Percentiles rank a stretch among this genome's conserved stretches.
Evolutionary conservation across 2,329 filamentous ascomycete genomes (phyloP).

Genomic region (Sarocladiaceae sp.): DNA sequence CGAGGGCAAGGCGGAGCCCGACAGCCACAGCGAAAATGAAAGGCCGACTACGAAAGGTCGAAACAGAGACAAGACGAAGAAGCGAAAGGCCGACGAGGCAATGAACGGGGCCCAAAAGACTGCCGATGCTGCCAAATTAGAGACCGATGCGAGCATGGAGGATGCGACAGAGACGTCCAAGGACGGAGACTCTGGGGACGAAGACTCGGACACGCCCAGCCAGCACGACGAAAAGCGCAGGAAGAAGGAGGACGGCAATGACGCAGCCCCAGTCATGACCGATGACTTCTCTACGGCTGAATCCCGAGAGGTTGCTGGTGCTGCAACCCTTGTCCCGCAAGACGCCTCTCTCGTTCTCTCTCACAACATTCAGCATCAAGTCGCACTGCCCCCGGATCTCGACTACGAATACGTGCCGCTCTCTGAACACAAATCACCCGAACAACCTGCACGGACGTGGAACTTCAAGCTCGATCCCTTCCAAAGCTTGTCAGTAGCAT

Average conservation of each 20-base stretch:
- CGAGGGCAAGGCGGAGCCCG: conserved; percentile 51
- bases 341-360: conserved; percentile 77
- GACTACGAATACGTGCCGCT: conserved; percentile 96
- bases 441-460: conserved; percentile 77
- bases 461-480: conserved; percentile 95
- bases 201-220: conserved; percentile 39
- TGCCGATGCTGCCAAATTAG: conserved; percentile 14
- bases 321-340: conserved; percentile 61
- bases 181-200: conserved; percentile 25
- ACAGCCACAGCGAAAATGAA: conserved; percentile 40
- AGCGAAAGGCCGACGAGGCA: conserved; percentile 78
- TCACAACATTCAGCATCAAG: conserved; percentile 98
- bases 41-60: conserved; percentile 38
- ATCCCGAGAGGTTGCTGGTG: conserved; percentile 82
- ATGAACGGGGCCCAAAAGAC: conserved; percentile 50
- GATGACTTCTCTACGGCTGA: conserved; percentile 95
- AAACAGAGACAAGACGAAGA: conserved; percentile 65
- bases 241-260: conserved; percentile 54
- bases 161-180: conserved; percentile 40
- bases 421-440: conserved; percentile 86
- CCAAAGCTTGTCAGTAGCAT: conserved; percentile 89
- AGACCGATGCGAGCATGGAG: conserved; percentile 20
- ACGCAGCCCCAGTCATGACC: conserved; percentile 70
- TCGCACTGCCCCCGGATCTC: conserved; percentile 87
- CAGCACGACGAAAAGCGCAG: conserved; percentile 59